Base-by-base conservation (phyloP, 352 stramenopile genomes). In the Pythium scleroteichum region DNA sequence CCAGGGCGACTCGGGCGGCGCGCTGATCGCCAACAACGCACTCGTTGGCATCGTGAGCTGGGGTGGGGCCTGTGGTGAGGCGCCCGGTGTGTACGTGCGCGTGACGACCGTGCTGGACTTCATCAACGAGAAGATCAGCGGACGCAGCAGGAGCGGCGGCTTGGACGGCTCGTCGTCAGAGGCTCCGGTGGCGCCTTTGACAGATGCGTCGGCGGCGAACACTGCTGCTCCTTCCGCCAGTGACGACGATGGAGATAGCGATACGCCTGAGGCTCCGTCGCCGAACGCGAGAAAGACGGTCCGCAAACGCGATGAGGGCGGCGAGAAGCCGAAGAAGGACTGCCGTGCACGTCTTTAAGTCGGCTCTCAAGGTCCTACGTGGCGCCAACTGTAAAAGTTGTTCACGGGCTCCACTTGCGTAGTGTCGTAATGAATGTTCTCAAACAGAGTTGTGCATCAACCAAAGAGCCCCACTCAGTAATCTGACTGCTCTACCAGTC, bases 1-100 rank as follows among this genome's bases (percentile, higher is more conserved):
- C 77, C 84, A 87, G 57, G 78, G 81, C 48, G 81, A 90, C 64
- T 90, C 81, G 16, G 81, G 79, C 12, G 78, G 81, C 9, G 75
- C 81, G 17, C 68, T 90, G 9, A 79, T 86, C 24, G 66, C 66
- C 2, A 79, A 73, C 55, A 57, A 82, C 52, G 75, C 72, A 47
- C 64, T 87, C 13, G 51, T 90, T 19, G 81, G 81, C 12, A 57
- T 90, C n/a, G 81, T 90, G 8, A 88, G 77, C 66, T 90, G 78
- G 81, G 78, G 77, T 22, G 77, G 73, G 38, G 71, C 66, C 4
- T 88, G 81, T 52, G 81, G 78, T 19, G 65, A 71, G 19, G 75
- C 71, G 12, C 57, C 81, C 0, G 81, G 79, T 20, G 78, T 90
- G 45, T 90, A 88, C 68, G 67, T 70, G 17, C 76, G 81, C 19